Conservation (phyloP, 352 stramenopile species). For the Pythium aristosporum region DNA sequence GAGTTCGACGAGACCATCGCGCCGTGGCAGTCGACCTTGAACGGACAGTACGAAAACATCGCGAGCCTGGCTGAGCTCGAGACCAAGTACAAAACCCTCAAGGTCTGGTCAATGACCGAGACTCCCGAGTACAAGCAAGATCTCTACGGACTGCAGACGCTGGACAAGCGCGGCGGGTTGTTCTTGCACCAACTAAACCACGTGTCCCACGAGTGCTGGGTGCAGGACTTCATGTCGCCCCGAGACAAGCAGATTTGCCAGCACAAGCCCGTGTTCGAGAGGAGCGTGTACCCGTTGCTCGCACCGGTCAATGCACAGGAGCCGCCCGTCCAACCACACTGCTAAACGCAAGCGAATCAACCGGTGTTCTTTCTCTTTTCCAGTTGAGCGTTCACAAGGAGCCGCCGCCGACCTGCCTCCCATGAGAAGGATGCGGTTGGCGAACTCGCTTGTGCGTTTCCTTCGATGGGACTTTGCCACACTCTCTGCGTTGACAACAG, state of each 20-base stretch:
- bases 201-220: conserved; percentile 37
- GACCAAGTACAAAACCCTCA: conserved; percentile 31
- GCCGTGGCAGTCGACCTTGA: conserved; percentile 37
- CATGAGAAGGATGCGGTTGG: too few species aligned
- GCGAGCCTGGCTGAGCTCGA: conserved; percentile 28
- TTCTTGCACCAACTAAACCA: conserved; percentile 28
- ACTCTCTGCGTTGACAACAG: too few species aligned
- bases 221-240: conserved; percentile 19
- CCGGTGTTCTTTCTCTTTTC: too few species aligned
- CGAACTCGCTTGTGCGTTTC: too few species aligned
- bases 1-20: conserved; percentile 37
- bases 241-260: conserved; percentile 19
- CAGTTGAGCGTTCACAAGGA: too few species aligned
- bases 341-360: too few species aligned
- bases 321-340: too few species aligned
- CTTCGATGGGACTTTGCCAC: too few species aligned
- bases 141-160: conserved; percentile 36
- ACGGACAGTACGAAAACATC: conserved; percentile 37
- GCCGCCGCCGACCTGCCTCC: too few species aligned
- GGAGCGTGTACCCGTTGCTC: conserved; percentile 27
- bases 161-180: conserved; percentile 31
- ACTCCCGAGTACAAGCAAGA: conserved; percentile 41
- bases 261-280: conserved; percentile 37
- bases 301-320: neutral
- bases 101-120: conserved; percentile 35